Evolutionary conservation across 2,329 filamentous ascomycete species (phyloP).

Genomic region (Bipolaris cookei): DNA sequence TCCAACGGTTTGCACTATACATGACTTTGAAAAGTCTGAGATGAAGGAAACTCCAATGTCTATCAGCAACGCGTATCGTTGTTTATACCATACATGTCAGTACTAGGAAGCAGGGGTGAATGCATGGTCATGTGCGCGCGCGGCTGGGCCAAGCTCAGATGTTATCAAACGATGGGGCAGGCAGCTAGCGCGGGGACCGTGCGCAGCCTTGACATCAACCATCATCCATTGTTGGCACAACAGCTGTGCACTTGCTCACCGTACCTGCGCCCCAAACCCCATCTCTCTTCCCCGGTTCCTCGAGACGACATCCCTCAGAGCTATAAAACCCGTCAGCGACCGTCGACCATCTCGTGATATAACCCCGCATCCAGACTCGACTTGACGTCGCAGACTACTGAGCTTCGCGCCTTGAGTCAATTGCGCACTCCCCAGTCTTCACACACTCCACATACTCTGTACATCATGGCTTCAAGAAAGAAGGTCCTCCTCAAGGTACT

Average conservation of each 20-base stretch:
- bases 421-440: slow-evolving; percentile 8
- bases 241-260: slow-evolving; percentile 13
- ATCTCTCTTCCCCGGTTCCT: neutral
- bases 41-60: too few species aligned
- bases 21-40: too few species aligned
- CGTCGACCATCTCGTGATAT: neutral
- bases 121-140: slow-evolving; percentile 11
- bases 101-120: slow-evolving; percentile 2
- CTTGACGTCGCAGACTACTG: slow-evolving; percentile 7
- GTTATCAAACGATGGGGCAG: slow-evolving; percentile 11
- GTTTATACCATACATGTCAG: too few species aligned
- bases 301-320: neutral
- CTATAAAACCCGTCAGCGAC: neutral
- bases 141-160: slow-evolving; percentile 6
- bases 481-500: slow-evolving; percentile 88
- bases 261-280: slow-evolving; percentile 9
- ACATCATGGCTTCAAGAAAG: slow-evolving; percentile 60
- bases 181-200: slow-evolving; percentile 8
- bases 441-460: slow-evolving; percentile 13
- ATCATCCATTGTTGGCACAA: slow-evolving; percentile 15
- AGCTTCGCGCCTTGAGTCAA: slow-evolving; percentile 15
- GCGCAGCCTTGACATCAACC: slow-evolving; percentile 15
- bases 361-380: slow-evolving; percentile 4
- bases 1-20: too few species aligned
- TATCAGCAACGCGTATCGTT: too few species aligned